Base-by-base conservation (phyloP, 1,284 basidiomycete genomes). In the Trichosporon ovoides region DNA sequence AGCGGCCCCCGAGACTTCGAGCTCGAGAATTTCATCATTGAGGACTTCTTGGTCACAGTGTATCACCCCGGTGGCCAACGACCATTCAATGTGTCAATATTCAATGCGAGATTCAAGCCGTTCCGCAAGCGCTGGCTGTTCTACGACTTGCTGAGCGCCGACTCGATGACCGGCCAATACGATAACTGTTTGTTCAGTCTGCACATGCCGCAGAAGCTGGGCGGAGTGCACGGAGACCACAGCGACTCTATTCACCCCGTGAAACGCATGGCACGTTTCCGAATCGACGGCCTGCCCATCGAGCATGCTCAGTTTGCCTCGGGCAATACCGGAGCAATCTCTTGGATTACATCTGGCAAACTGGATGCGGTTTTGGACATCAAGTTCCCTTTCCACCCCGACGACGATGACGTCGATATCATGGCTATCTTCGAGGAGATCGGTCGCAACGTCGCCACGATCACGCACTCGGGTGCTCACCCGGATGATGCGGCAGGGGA, bases 141-240 rank as follows among this genome's bases (percentile, higher is more conserved):
- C 76, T 95, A 94, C 73, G 94, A 97, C 74, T 86, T 93, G 67
- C 77, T 94, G 57, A 85, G 84, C 48, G 95, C 95, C 0, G 93
- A 98, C 67, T 89, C 88, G 58, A 90, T 98, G 57, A 95, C 96
- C 4, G 95, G 95, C 1, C 96, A 99, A 73, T 90, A 95, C 65
- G 95, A 99, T 73, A 97, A 97, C 68, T 99, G 96, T 70, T 74
- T 99, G 14, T 97, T 98, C 80, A 97, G 93, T 70, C 75, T 99
- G 63, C 95, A 98, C 75, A 91, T 88, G 73, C 95, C 95, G 9
- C 95, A 99, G 78, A 95, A 90, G 73, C 91, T 98, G 52, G 91
- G 93, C 5, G 90, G 85, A 49, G 12, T 33, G 31, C 55, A 40
- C 16, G 43, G 43, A 31, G 43, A 48, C 14, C 36, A 24, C 12